phyloP scores from a whole-genome alignment of 768 basidiomycete species.

The Pleurotus platypus region DNA sequence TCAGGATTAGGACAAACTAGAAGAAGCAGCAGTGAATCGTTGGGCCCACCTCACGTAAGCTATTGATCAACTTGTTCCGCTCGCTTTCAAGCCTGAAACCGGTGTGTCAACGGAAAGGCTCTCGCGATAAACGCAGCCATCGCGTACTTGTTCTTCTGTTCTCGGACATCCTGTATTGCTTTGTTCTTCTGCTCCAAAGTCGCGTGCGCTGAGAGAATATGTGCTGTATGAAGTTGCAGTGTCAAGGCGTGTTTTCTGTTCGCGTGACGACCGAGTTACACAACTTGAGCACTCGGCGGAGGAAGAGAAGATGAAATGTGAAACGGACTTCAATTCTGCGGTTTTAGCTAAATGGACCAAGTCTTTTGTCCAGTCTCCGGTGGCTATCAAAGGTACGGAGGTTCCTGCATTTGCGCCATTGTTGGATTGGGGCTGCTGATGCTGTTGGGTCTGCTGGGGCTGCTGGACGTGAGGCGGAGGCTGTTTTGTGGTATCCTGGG shows the following conservation, averaged over 20 bases:
- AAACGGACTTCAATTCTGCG: conserved; percentile 79
- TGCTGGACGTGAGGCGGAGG: conserved; percentile 18
- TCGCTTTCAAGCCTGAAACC: conserved; percentile 70
- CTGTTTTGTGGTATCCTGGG: conserved; percentile 25
- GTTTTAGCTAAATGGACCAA: conserved; percentile 84
- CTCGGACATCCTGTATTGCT: conserved; percentile 75
- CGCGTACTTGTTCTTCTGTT: conserved; percentile 80
- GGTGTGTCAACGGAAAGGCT: background rate
- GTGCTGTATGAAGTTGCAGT: conserved; percentile 81
- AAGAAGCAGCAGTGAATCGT: background rate
- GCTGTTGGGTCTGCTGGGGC: conserved; percentile 17
- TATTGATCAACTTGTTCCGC: conserved; percentile 61
- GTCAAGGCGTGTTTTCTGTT: conserved; percentile 79
- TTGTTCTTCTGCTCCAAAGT: conserved; percentile 75
- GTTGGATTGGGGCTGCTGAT: conserved; percentile 8
- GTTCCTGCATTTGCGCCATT: conserved; percentile 16
- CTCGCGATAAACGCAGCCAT: background rate
- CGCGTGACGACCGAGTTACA: background rate
- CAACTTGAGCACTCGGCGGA: background rate
- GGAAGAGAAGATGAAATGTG: background rate
- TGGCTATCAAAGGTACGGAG: conserved; percentile 59
- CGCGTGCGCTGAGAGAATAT: conserved; percentile 81
- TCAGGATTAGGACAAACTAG: conserved; percentile 7
- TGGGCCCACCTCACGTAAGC: conserved; percentile 61
- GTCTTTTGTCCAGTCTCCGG: conserved; percentile 85